Conservation (phyloP, 164 flowering plant species). For the Tetrastigma voinierianum region DNA sequence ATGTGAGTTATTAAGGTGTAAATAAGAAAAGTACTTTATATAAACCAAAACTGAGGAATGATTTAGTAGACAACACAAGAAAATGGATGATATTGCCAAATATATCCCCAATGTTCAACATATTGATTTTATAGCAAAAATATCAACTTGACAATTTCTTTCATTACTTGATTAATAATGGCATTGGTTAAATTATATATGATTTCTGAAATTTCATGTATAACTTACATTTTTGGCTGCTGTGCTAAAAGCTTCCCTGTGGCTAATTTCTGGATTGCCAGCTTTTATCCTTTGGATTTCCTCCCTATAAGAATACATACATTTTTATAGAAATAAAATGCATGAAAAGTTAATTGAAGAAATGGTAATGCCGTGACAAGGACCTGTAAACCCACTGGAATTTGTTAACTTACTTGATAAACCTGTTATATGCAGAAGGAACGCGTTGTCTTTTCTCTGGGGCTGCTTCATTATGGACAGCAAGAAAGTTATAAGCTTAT, state of each 20-base stretch:
- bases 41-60: too few species aligned
- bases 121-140: too few species aligned
- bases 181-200: background rate
- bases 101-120: too few species aligned
- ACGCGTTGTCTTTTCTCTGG: constrained; percentile 79
- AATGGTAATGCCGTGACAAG: too few species aligned
- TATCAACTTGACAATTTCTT: background rate
- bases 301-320: constrained; percentile 34
- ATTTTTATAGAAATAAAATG: background rate
- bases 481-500: background rate
- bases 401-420: constrained; percentile 84
- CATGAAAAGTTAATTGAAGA: too few species aligned
- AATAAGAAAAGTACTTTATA: too few species aligned
- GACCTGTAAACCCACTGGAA: too few species aligned
- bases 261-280: constrained; percentile 62
- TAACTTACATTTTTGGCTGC: constrained; percentile 68
- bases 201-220: background rate
- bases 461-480: constrained; percentile 30
- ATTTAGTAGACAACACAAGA: too few species aligned
- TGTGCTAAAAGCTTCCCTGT: constrained; percentile 67
- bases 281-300: constrained; percentile 73
- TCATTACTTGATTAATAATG: background rate
- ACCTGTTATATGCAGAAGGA: constrained; percentile 85
- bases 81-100: too few species aligned
- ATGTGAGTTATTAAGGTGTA: too few species aligned